phyloP scores from a whole-genome alignment of 2,329 filamentous ascomycete genomes.

The Fusarium pilosicola region DNA sequence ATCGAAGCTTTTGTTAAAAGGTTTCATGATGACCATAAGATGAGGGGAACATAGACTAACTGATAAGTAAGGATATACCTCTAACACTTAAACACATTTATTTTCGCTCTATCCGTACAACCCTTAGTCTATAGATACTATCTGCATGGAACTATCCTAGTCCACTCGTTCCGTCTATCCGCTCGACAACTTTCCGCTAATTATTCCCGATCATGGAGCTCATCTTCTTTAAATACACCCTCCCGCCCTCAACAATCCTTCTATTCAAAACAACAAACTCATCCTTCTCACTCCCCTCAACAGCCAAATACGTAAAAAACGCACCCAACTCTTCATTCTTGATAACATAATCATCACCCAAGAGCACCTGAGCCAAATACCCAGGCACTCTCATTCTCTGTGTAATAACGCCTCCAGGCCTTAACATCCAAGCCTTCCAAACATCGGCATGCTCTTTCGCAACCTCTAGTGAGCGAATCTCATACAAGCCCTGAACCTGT shows the following conservation, averaged over 20 bases:
- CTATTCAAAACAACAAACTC: slow-evolving; percentile 15
- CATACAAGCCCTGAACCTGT: slow-evolving; percentile 25
- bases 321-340: slow-evolving; percentile 29
- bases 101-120: too few relatives aligned
- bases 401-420: slow-evolving; percentile 26
- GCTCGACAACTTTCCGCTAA: accelerated
- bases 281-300: slow-evolving; percentile 23
- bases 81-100: too few relatives aligned
- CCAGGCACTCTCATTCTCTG: background rate
- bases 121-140: too few relatives aligned
- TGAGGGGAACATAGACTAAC: too few relatives aligned
- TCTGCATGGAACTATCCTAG: background rate
- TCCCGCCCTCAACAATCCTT: slow-evolving; percentile 19
- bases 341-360: slow-evolving; percentile 36
- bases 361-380: background rate
- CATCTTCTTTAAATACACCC: slow-evolving; percentile 6
- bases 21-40: too few relatives aligned
- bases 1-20: too few relatives aligned
- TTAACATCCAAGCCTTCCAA: slow-evolving; percentile 33
- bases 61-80: too few relatives aligned
- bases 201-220: accelerated
- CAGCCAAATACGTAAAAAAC: slow-evolving; percentile 30
- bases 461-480: slow-evolving; percentile 15
- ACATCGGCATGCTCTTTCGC: slow-evolving; percentile 6
- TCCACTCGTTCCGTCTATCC: background rate